Conservation (phyloP, 257 asterid genomes). For the Plantago major region DNA sequence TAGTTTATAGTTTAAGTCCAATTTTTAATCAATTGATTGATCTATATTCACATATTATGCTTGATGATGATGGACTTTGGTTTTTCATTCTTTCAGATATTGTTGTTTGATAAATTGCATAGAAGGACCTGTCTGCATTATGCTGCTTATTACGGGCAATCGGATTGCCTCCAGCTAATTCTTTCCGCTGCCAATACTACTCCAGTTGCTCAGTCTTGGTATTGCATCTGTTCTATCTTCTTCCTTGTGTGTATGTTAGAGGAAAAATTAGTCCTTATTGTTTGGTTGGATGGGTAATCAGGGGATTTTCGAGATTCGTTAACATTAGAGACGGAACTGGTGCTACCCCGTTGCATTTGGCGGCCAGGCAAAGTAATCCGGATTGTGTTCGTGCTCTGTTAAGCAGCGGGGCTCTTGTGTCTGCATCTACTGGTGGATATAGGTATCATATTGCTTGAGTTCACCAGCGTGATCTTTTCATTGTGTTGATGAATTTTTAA, state of each 20-base stretch:
- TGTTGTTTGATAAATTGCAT: slow-evolving; percentile 63
- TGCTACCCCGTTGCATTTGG: slow-evolving; percentile 82
- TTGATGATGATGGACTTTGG: slow-evolving; percentile 13
- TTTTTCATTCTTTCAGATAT: slow-evolving; percentile 35
- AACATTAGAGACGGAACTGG: slow-evolving; percentile 75
- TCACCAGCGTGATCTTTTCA: neutral
- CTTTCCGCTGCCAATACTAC: slow-evolving; percentile 63
- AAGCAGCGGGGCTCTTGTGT: slow-evolving; percentile 69
- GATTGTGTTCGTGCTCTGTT: slow-evolving; percentile 61
- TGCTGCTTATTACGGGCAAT: slow-evolving; percentile 81
- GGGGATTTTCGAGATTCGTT: slow-evolving; percentile 83
- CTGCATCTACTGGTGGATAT: slow-evolving; percentile 66
- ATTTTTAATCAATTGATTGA: neutral
- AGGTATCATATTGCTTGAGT: slow-evolving; percentile 37
- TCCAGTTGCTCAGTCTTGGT: slow-evolving; percentile 77
- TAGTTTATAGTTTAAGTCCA: too few species aligned
- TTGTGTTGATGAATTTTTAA: neutral
- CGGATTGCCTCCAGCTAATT: slow-evolving; percentile 63
- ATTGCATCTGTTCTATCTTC: neutral
- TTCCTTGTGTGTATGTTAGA: neutral
- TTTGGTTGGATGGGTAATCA: slow-evolving; percentile 26
- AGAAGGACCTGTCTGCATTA: slow-evolving; percentile 81
- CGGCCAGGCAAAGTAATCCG: slow-evolving; percentile 62
- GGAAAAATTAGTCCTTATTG: slow-evolving; percentile 5
- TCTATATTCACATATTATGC: neutral